Evolutionary conservation across 2,329 filamentous ascomycete species (phyloP).

Genomic region (Aspergillus unguis): DNA sequence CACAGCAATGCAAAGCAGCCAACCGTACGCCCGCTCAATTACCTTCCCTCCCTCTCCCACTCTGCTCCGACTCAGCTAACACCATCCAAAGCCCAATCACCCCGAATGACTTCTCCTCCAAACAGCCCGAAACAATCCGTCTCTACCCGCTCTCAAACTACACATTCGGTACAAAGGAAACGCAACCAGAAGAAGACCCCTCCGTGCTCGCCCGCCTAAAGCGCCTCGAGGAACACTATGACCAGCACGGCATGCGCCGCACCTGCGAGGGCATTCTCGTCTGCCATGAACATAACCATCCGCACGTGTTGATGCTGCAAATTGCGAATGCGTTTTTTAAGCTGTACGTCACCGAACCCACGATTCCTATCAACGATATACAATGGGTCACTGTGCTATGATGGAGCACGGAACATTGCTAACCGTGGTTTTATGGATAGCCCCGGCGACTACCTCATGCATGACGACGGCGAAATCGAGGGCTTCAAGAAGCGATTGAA

Average conservation of each 20-base stretch:
- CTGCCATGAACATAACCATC: conserved; percentile 98
- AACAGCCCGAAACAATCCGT: conserved; percentile 84
- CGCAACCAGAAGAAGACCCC: conserved; percentile 94
- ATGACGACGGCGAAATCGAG: conserved; percentile 80
- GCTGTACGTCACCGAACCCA: conserved; percentile 49
- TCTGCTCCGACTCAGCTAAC: background rate
- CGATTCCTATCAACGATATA: too few relatives aligned
- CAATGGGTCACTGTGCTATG: too few relatives aligned
- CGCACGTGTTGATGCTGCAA: conserved; percentile 97
- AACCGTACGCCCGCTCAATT: conserved; percentile 50
- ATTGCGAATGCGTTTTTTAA: conserved; percentile 99
- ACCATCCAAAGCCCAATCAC: conserved; percentile 57
- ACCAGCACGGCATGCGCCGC: conserved; percentile 87
- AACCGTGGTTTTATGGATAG: too few relatives aligned
- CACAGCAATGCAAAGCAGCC: conserved; percentile 70
- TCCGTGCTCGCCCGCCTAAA: conserved; percentile 90
- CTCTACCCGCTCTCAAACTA: conserved; percentile 97
- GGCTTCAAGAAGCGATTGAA: conserved; percentile 95
- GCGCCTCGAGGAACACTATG: conserved; percentile 93
- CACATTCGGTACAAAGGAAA: conserved; percentile 98
- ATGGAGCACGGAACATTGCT: too few relatives aligned
- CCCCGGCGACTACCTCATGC: conserved; percentile 87
- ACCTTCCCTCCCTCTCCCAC: background rate
- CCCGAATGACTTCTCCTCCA: conserved; percentile 79
- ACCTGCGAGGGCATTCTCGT: conserved; percentile 96